phyloP scores from a whole-genome alignment of 192 early-diverging fungal species.

The Fimicolochytrium jonesii region DNA sequence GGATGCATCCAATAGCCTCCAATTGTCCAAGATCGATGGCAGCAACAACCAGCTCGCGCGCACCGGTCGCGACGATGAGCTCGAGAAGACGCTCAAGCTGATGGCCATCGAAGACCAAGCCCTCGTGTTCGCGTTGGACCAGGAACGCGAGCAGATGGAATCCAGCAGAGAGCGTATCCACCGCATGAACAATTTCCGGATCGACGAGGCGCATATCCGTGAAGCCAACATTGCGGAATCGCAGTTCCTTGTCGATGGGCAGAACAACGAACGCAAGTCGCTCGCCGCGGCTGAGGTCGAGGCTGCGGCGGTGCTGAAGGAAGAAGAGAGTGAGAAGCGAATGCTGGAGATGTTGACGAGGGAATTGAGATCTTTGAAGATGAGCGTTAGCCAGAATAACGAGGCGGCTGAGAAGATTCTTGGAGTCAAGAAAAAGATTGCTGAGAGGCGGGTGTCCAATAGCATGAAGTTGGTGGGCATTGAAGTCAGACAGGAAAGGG shows the following conservation, averaged over 20 bases:
- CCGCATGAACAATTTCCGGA: slow-evolving; percentile 33
- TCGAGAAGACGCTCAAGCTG: slow-evolving; percentile 9
- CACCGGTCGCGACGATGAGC: slow-evolving; percentile 25
- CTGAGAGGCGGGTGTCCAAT: slow-evolving; percentile 14
- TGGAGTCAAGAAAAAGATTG: slow-evolving; percentile 19
- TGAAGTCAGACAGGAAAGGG: slow-evolving; percentile 28
- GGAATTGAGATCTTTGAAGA: slow-evolving; percentile 21
- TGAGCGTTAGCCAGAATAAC: slow-evolving; percentile 9
- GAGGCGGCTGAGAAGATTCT: slow-evolving; percentile 17
- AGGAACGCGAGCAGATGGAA: slow-evolving; percentile 16
- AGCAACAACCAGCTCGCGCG: no score
- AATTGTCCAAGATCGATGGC: no score
- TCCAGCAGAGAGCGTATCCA: slow-evolving; percentile 23
- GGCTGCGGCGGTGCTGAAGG: slow-evolving; percentile 22
- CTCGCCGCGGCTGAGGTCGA: slow-evolving; percentile 10
- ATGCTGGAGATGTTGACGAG: slow-evolving; percentile 26
- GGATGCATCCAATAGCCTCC: no score
- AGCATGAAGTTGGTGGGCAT: slow-evolving; percentile 6
- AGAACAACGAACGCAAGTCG: slow-evolving; percentile 12
- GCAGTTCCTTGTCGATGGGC: slow-evolving; percentile 18
- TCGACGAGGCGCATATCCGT: slow-evolving; percentile 30
- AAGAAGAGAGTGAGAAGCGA: slow-evolving; percentile 26
- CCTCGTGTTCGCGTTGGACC: slow-evolving; percentile 17
- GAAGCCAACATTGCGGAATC: slow-evolving; percentile 31
- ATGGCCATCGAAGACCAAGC: slow-evolving; percentile 24